Evolutionary conservation across 1,284 basidiomycete genomes (phyloP), one percentile per base, ranked within the genome.

Genomic region (Chiua sp.): DNA sequence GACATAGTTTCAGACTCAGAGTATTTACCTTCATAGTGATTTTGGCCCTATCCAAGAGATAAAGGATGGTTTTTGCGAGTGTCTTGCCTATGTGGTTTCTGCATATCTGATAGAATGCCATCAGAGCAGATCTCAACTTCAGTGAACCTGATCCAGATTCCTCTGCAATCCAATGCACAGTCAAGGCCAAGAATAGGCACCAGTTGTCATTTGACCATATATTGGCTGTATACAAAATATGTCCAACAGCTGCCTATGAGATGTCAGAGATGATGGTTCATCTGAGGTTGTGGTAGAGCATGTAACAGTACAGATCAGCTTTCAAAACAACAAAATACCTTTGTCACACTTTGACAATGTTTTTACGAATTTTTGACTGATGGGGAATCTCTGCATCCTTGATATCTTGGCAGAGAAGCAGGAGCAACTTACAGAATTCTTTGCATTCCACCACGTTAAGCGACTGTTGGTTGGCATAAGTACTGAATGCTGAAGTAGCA

Each of bases 41-140:
- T 7, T 49, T 54, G 13, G 46, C 58, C 8, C 47, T 4, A 46
- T 59, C 47, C 23, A 59, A 48, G 16, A 59, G 33, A 28, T 56
- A 56, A 10, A 49, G 7, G 13, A 50, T 30, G 7, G 54, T 50
- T 26, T 7, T 26, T 30, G 58, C 58, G 7, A 59, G 26, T 28
- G 18, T 33, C 47, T 49, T 30, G 10, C 47, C 47, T 26, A 13
- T 49, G 23, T 49, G 47, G 28, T 30, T 49, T 26, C 47, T 26
- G 12, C 12, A 18, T 11, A 49, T 49, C 15, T 12, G 4, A 28
- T 49, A 26, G 28, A 49, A 49, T 15, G 23, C 12, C 3, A 49
- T 16, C 47, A 49, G 18, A 13, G 23, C 47, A 5, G 23, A 49
- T 28, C 18, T 16, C 23, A 49, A 26, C 16, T 30, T 8, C 18